Evolutionary conservation across 2,329 filamentous ascomycete species (phyloP), one percentile per base, ranked within the genome.

Genomic region (Colletotrichum sansevieriae): DNA sequence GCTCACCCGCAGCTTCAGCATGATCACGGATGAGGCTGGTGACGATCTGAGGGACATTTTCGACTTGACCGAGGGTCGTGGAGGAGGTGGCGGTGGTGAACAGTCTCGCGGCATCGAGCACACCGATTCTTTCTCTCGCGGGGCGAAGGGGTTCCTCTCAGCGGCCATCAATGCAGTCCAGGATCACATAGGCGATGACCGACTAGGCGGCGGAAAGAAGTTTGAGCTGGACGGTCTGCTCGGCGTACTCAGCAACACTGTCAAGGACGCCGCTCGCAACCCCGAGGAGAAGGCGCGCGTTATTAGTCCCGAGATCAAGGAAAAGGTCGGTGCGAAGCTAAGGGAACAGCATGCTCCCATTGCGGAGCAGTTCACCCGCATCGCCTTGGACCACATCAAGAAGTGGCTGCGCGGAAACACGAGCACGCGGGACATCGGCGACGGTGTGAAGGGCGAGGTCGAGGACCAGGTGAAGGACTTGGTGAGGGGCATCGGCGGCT

Each of bases 221-320:
- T 77, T 83, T 55, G 76, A 82, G 70, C 76, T 84, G 0, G 81
- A 81, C n/a, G 82, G 82, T 0, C 75, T 84, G 1, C 75, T 84
- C 0, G 81, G 82, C 1, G 75, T 82, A 0, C 68, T 84, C 12
- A 83, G 81, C 73, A 76, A 76, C 68, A 83, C 80, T 1, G 77
- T 84, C 63, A 83, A 83, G 67, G 82, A 83, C 15, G 79, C 79
- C 12, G 75, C 81, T 2, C 78, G 80, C n/a, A 82, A 82, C 68
- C 82, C 82, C 0, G 82, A 84, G 68, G 82, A 83, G 54, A 83
- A 81, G 63, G 82, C 82, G 0, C 81, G 82, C 4, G 63, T 78
- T 54, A 83, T 84, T 63, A 82, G 77, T 46, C 82, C 82, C 3
- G 82, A 83, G 74, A 83, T 84, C 77, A 83, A 83, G 71, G 81